Evolutionary conservation across 2,329 filamentous ascomycete genomes (phyloP), one percentile per base, ranked within the genome.

Genomic region (Raffaelea ambrosiae): DNA sequence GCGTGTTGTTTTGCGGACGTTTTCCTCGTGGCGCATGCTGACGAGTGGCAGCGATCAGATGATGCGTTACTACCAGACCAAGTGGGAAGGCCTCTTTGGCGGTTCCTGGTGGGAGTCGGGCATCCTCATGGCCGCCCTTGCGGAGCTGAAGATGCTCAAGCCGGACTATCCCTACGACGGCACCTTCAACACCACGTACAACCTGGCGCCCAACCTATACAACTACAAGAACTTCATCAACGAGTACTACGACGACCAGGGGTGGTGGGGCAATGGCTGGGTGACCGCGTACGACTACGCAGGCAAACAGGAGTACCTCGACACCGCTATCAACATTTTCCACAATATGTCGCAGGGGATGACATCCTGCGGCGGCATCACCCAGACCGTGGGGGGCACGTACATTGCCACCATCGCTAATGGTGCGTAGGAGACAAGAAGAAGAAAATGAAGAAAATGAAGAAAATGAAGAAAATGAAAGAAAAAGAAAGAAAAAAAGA

Each of bases 101-200:
- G 38, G 38, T 3, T 46, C 44, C 4, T 46, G 44, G 44, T 46
- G 44, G 44, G 18, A 46, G 26, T 46, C 44, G n/a, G 44, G 21
- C 36, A 31, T 41, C 19, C 18, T 46, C 14, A 33, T 46, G 44
- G 23, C 11, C 3, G 21, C 44, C 5, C 44, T 46, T 3, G 44
- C 44, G 35, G 44, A 46, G 10, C 18, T 46, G 3, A 19, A 23
- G 2, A 3, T 7, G 23, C 23, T 46, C 9, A 36, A 46, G 11
- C 21, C 44, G 3, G n/a, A 18, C 38, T 41, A 23, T 18, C 11
- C 4, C 4, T 46, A 46, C 44, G 14, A n/a, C 5, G n/a, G 8
- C 18, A 41, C 38, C 3, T 46, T 22, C 19, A 23, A 21, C 5
- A 40, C 2, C 4, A 40, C 44, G 9, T 41, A 41, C 20, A 11